Base-by-base conservation (phyloP, 495 filamentous ascomycete species). In the Neurospora sp. region DNA sequence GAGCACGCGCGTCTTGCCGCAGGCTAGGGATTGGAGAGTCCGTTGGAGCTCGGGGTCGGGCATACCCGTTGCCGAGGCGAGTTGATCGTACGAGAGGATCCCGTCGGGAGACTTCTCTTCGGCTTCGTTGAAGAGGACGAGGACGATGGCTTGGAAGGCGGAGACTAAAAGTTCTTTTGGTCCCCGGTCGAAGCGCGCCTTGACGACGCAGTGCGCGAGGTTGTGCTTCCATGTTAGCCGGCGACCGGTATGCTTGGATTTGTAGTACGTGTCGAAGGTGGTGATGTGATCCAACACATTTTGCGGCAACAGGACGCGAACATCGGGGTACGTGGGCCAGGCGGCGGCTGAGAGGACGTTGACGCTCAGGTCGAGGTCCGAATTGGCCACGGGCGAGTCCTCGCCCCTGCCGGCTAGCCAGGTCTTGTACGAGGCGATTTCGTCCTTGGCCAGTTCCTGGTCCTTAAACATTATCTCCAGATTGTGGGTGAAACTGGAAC, bases 391-490 rank as follows among this genome's bases (percentile, higher is more conserved):
- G 14, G 27, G 53, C 69, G 86, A 79, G 20, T 85, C 79, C 35
- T 85, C 82, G 73, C 89, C 81, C 14, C 78, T 83, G 45, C 79
- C 80, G 69, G 81, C 74, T 69, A 80, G 44, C 81, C 80, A 85
- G 22, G 78, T 76, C 73, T 87, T 94, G 83, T 94, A 98, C 0
- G 91, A 89, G 5, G 80, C 72, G 86, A 97, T 94, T 76, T 96
- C 93, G 72, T 97, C 94, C 41, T 89, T 88, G 14, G 91, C 91
- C 70, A 98, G 86, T 74, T 97, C 94, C 80, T 98, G 92, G 77
- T 99, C 96, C 78, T 97, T 97, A 84, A 99, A 98, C 96, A 99
- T 99, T 41, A 93, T 92, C 80, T 99, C 96, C 3, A 99, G 86
- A 76, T 99, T 98, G 76, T 97, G 93, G 1, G 96, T 98, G 78